Base-by-base conservation (phyloP, 176 grass and related monocot species). In the Oryza punctata region DNA sequence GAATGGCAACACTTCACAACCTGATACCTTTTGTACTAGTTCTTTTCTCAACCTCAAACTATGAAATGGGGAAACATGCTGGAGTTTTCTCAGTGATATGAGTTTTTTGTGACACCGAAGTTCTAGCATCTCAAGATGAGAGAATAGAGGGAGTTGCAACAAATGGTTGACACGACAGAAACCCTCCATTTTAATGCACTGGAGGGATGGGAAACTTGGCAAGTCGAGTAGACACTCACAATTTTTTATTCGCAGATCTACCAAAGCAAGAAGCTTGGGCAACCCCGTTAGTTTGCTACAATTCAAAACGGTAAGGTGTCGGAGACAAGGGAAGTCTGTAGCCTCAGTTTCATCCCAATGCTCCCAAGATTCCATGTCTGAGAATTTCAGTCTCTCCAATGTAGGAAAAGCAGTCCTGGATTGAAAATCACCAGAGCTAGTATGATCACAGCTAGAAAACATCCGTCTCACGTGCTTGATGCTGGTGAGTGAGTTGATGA, bases 341-440 rank as follows among this genome's bases (percentile, higher is more conserved):
- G 65, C 81, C 69, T 90, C 41, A 35, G 78, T 35, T 67, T 78
- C 76, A 77, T 52, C 63, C 91, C 87, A 93, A 19, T 85, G 81
- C 66, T 84, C 84, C 87, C 84, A 87, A n/a, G 87, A 68, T 12
- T 30, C 46, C 87, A 93, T 87, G 30, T 74, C 16, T 18, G 15
- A 19, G 59, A 90, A 75, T 33, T 87, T 82, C 54, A 90, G 70
- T 12, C 41, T 72, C 74, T 90, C 91, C 45, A 93, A 72, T n/a
- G 38, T 65, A 23, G 80, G 73, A 74, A 93, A 93, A 29, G 67
- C 63, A 47, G 8, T 38, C 37, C n/a, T 52, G 24, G 40, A 60
- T 73, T 15, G 72, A 77, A 10, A 33, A 15, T 54, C 69, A 57
- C 14, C 38, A 7, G 26, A 81, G 29, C 38, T 70, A 78, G 10